Percentiles rank a stretch among this genome's conserved stretches.
phyloP scores from a whole-genome alignment of 208 protist species.

The Crithidia thermophila region DNA sequence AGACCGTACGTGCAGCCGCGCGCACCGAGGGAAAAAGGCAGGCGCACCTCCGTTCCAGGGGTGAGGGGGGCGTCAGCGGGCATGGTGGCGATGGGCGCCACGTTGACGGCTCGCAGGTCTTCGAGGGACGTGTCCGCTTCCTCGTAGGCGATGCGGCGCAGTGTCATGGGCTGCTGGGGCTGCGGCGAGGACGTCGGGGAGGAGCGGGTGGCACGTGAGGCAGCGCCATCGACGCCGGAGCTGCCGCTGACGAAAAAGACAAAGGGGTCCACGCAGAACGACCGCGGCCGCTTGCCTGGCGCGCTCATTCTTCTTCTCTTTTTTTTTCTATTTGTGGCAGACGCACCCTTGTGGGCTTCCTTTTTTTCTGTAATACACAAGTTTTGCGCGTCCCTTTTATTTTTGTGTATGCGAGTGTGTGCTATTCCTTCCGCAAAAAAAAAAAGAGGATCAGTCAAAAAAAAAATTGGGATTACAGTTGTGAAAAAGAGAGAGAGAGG shows the following conservation, averaged over 20 bases:
- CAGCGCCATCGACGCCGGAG: background rate
- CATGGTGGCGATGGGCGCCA: constrained; percentile 30
- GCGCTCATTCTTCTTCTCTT: constrained; percentile 1
- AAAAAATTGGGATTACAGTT: constrained; percentile 19
- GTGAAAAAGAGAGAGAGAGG: background rate
- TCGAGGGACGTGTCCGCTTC: constrained; percentile 32
- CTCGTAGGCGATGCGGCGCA: constrained; percentile 37
- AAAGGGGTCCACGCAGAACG: constrained; percentile 29
- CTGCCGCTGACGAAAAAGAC: constrained; percentile 19
- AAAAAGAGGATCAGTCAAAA: constrained; percentile 2
- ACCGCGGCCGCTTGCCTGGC: background rate
- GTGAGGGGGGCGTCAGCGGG: constrained; percentile 33
- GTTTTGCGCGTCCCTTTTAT: too few relatives aligned
- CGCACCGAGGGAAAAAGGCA: constrained; percentile 36
- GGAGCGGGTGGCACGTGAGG: background rate
- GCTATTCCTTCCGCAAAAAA: too few relatives aligned
- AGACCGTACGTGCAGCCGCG: constrained; percentile 34
- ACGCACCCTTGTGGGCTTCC: too few relatives aligned
- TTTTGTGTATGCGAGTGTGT: too few relatives aligned
- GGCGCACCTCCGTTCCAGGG: constrained; percentile 47
- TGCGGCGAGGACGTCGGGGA: background rate
- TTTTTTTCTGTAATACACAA: too few relatives aligned
- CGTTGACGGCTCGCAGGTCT: constrained; percentile 65
- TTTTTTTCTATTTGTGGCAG: too few relatives aligned
- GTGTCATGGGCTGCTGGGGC: constrained; percentile 11